phyloP scores from a whole-genome alignment of 306 rosid genomes.

The Heteromeles arbutifolia region DNA sequence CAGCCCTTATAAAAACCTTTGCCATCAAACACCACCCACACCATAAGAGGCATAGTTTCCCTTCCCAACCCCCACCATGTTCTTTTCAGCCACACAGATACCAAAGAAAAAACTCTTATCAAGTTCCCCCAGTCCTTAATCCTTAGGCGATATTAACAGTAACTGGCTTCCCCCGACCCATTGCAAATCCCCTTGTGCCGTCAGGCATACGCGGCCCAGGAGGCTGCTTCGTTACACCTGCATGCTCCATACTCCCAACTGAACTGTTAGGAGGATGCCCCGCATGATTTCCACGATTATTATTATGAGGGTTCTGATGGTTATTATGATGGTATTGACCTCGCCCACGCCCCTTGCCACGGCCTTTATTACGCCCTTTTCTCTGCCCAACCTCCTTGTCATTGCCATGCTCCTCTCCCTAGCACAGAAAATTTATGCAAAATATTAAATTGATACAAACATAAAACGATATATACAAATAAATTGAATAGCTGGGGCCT shows the following conservation, averaged over 20 bases:
- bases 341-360: conserved; percentile 80
- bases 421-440: conserved; percentile 14
- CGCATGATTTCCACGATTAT: conserved; percentile 44
- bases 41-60: neutral
- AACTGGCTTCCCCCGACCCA: conserved; percentile 86
- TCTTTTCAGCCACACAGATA: conserved; percentile 8
- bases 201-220: conserved; percentile 99
- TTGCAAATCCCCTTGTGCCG: conserved; percentile 89
- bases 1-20: conserved; percentile 24
- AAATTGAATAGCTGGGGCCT: neutral
- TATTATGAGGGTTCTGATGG: neutral
- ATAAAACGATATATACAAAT: too few relatives aligned
- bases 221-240: conserved; percentile 55
- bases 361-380: conserved; percentile 62
- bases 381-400: conserved; percentile 77
- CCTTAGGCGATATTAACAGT: conserved; percentile 52
- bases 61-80: conserved; percentile 8
- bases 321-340: conserved; percentile 53
- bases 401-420: conserved; percentile 77
- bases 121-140: conserved; percentile 1
- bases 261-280: conserved; percentile 55
- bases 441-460: neutral
- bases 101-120: neutral
- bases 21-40: conserved; percentile 16
- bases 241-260: conserved; percentile 34